phyloP scores from a whole-genome alignment of 192 early-diverging fungal species.

The Rhizoclosmatium globosum region DNA sequence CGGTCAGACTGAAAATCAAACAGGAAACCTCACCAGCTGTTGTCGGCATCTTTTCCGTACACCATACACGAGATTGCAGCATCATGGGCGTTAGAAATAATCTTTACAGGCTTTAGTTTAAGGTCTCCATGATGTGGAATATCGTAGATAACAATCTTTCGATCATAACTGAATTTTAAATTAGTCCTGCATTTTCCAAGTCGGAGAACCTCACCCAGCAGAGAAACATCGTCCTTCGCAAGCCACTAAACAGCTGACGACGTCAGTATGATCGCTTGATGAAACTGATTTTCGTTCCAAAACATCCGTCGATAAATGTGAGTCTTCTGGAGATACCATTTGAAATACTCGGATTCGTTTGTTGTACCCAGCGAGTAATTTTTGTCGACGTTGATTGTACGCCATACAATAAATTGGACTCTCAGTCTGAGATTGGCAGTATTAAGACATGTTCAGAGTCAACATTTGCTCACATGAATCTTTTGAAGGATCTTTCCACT shows the following conservation, averaged over 20 bases:
- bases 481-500: constrained; percentile 62
- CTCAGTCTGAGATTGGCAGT: constrained; percentile 49
- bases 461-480: constrained; percentile 49
- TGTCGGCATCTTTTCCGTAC: constrained; percentile 67
- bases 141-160: constrained; percentile 69
- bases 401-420: constrained; percentile 65
- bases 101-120: constrained; percentile 51
- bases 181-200: background rate
- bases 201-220: constrained; percentile 51
- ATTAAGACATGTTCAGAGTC: background rate
- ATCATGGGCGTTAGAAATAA: constrained; percentile 63
- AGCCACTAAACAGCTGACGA: constrained; percentile 64
- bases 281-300: constrained; percentile 51
- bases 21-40: constrained; percentile 58
- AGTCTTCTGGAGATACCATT: constrained; percentile 53
- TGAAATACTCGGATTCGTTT: constrained; percentile 65
- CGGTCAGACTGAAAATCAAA: constrained; percentile 14
- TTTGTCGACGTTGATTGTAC: constrained; percentile 64
- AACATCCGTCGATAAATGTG: constrained; percentile 48
- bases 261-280: constrained; percentile 57
- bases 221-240: constrained; percentile 67
- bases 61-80: constrained; percentile 72
- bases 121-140: constrained; percentile 65
- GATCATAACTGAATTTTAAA: constrained; percentile 52
- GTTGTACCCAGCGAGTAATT: constrained; percentile 62